Conservation (phyloP, 352 stramenopile species). For the Phytophthora melonis region DNA sequence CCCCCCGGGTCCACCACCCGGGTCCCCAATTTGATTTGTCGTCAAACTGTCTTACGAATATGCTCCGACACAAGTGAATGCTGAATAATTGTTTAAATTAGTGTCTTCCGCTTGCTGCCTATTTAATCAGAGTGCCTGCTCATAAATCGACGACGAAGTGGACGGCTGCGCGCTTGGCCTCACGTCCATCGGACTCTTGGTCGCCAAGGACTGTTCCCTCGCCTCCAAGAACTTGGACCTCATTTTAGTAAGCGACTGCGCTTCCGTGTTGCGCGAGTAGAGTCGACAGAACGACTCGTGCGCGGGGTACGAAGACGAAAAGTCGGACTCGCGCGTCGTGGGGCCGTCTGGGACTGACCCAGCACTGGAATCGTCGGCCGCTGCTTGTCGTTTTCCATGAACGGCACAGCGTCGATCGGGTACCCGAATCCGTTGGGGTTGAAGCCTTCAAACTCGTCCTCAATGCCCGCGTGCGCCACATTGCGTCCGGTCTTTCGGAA, state of each 20-base stretch:
- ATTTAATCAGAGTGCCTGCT: constrained; percentile 27
- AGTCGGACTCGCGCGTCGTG: constrained; percentile 28
- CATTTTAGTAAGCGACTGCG: constrained; percentile 32
- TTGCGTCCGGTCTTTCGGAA: constrained; percentile 37
- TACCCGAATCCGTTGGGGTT: constrained; percentile 24
- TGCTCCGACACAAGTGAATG: no score
- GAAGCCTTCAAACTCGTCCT: constrained; percentile 36
- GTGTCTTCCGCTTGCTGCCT: constrained; percentile 1
- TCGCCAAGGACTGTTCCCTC: constrained; percentile 23
- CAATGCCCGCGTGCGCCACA: neutral
- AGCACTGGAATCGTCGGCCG: constrained; percentile 14
- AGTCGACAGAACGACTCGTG: constrained; percentile 40
- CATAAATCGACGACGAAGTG: constrained; percentile 11
- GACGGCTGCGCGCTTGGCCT: constrained; percentile 18
- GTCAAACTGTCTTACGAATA: no score
- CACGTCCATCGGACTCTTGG: constrained; percentile 20
- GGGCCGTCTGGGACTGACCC: constrained; percentile 13
- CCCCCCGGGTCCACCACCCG: no score
- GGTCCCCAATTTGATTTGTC: no score
- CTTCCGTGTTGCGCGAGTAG: constrained; percentile 41
- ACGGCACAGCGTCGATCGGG: constrained; percentile 27
- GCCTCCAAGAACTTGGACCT: constrained; percentile 32
- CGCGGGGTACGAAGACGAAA: constrained; percentile 21
- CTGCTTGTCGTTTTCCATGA: constrained; percentile 36
- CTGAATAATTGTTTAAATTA: constrained; percentile 10